These are phyloP conservation scores for Tilletiaria anomala DNA, from an alignment of 1,284 basidiomycete species.

Conservation along the genomic window DNA sequence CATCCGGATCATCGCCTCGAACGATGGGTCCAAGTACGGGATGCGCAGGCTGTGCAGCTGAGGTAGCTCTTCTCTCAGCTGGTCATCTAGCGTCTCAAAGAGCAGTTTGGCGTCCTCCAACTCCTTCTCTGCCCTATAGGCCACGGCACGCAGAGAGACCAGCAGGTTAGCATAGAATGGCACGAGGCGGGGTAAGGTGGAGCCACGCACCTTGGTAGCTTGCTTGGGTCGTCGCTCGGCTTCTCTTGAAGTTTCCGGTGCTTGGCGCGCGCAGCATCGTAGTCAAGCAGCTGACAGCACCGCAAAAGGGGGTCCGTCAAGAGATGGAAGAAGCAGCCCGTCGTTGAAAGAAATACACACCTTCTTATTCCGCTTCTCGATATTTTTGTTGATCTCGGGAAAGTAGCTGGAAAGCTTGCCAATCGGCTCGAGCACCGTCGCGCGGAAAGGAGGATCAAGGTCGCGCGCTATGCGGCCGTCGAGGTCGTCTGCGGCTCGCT, in stretches of 20 bases:
- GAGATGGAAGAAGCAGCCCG: too few relatives aligned
- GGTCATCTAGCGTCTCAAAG: slow-evolving; percentile 82
- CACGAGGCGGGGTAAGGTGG: not conserved
- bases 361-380: slow-evolving; percentile 91
- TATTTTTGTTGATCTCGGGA: slow-evolving; percentile 82
- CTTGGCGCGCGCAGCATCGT: slow-evolving; percentile 69
- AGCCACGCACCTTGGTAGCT: slow-evolving; percentile 59
- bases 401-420: slow-evolving; percentile 94
- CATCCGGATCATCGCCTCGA: slow-evolving; percentile 92
- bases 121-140: slow-evolving; percentile 68
- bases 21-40: slow-evolving; percentile 93
- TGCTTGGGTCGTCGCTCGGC: slow-evolving; percentile 79
- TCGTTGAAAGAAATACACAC: slow-evolving; percentile 48
- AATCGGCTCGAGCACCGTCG: slow-evolving; percentile 77
- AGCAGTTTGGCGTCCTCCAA: slow-evolving; percentile 83
- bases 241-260: slow-evolving; percentile 72
- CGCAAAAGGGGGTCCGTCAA: too few relatives aligned
- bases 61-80: slow-evolving; percentile 78
- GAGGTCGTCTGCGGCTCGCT: slow-evolving; percentile 81
- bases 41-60: slow-evolving; percentile 84
- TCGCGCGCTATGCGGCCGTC: slow-evolving; percentile 73
- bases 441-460: slow-evolving; percentile 80
- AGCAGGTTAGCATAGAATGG: not conserved
- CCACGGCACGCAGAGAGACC: not conserved
- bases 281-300: slow-evolving; percentile 64